phyloP scores from a whole-genome alignment of 208 protist species.

The Trypanosoma melophagium region DNA sequence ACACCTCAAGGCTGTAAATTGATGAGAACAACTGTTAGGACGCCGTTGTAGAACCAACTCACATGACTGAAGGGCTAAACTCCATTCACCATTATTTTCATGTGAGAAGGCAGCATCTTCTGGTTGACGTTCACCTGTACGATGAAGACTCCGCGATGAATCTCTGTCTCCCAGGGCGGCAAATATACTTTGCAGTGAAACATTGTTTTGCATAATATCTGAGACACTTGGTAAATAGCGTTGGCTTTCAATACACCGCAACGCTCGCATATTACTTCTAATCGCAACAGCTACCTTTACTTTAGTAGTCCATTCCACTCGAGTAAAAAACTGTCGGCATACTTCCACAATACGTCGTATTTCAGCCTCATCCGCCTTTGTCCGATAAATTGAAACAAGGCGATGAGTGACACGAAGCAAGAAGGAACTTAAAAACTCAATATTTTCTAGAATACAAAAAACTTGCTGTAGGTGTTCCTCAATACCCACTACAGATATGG shows the following conservation, averaged over 20 bases:
- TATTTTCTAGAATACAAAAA: slow-evolving; percentile 63
- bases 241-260: slow-evolving; percentile 70
- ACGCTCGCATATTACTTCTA: slow-evolving; percentile 76
- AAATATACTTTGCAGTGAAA: slow-evolving; percentile 82
- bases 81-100: slow-evolving; percentile 88
- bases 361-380: slow-evolving; percentile 21
- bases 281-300: slow-evolving; percentile 59
- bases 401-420: slow-evolving; percentile 34
- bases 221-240: slow-evolving; percentile 44
- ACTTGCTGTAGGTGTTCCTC: slow-evolving; percentile 77
- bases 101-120: slow-evolving; percentile 75
- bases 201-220: slow-evolving; percentile 11
- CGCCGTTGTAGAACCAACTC: slow-evolving; percentile 81
- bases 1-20: slow-evolving; percentile 78
- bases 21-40: slow-evolving; percentile 60
- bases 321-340: slow-evolving; percentile 42
- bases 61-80: slow-evolving; percentile 62
- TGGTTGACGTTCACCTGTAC: slow-evolving; percentile 32
- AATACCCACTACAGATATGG: slow-evolving; percentile 11
- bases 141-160: slow-evolving; percentile 72
- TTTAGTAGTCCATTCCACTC: slow-evolving; percentile 38
- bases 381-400: slow-evolving; percentile 5
- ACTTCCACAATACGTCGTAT: slow-evolving; percentile 36
- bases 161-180: slow-evolving; percentile 77
- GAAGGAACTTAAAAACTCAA: slow-evolving; percentile 60